These are phyloP conservation scores for Casuarina glauca DNA, from an alignment of 306 rosid species.

Conservation along the genomic window DNA sequence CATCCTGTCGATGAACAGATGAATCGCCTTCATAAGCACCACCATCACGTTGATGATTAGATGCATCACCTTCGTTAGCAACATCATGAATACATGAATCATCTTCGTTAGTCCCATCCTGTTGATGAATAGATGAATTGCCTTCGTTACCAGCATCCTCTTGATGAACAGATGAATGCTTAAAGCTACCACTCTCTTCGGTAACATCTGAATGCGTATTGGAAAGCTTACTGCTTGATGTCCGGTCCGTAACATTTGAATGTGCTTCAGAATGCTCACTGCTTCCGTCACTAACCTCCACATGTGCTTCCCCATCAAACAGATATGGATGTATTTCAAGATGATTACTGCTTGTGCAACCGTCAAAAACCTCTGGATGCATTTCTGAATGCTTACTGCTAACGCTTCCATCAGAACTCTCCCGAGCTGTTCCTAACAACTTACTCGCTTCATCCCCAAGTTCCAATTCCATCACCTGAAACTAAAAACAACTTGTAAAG, in stretches of 20 bases:
- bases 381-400: conserved; percentile 12
- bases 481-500: background rate
- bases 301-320: conserved; percentile 18
- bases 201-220: background rate
- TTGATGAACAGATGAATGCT: conserved; percentile 2
- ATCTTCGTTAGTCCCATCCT: conserved; percentile 18
- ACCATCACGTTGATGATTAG: conserved; percentile 15
- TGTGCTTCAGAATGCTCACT: background rate
- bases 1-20: conserved; percentile 16
- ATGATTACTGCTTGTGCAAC: conserved; percentile 2
- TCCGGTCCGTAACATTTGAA: conserved; percentile 14
- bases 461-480: conserved; percentile 32
- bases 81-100: background rate
- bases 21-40: conserved; percentile 10
- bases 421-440: conserved; percentile 26
- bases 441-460: conserved; percentile 20
- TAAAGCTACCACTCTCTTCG: conserved; percentile 22
- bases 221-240: conserved; percentile 15
- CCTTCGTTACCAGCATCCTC: conserved; percentile 23
- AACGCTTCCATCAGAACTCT: conserved; percentile 25
- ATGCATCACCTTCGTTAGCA: conserved; percentile 17
- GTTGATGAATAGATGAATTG: background rate
- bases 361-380: conserved; percentile 19
- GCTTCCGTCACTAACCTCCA: conserved; percentile 19
- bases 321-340: conserved; percentile 9